phyloP scores from a whole-genome alignment of 164 flowering plant genomes.

The Dillenia suffruticosa region DNA sequence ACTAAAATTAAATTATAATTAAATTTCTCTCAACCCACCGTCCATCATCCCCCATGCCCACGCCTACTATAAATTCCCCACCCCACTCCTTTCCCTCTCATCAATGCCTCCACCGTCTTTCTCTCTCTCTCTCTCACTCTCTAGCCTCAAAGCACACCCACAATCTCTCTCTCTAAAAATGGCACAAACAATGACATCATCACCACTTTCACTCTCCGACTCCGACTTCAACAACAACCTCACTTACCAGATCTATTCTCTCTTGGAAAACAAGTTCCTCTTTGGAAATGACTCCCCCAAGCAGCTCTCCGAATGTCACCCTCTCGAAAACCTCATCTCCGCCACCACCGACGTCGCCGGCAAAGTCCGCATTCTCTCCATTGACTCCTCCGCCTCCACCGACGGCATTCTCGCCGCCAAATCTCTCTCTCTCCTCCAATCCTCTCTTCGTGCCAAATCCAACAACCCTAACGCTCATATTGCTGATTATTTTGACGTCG shows the following conservation, averaged over 20 bases:
- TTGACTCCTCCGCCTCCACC: constrained; percentile 50
- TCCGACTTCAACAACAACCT: constrained; percentile 31
- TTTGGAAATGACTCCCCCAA: constrained; percentile 28
- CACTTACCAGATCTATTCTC: constrained; percentile 40
- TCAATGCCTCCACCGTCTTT: not conserved
- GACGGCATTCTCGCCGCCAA: constrained; percentile 52
- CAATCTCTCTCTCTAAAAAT: no score
- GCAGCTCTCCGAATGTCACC: not conserved
- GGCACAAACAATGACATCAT: constrained; percentile 5
- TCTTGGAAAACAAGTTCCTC: constrained; percentile 40
- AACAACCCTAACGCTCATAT: constrained; percentile 41
- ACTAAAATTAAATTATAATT: no score
- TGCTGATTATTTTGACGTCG: constrained; percentile 61
- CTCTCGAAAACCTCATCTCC: constrained; percentile 9
- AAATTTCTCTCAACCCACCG: no score
- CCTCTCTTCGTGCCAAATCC: constrained; percentile 28
- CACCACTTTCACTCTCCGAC: constrained; percentile 5
- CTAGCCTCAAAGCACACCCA: no score
- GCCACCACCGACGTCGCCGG: constrained; percentile 19
- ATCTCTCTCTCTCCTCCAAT: constrained; percentile 44
- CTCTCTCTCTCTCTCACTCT: constrained; percentile 3
- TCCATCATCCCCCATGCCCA: no score
- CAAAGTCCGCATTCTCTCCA: constrained; percentile 52
- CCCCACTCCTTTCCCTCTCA: not conserved
- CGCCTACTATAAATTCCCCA: no score